phyloP scores from a whole-genome alignment of 495 filamentous ascomycete genomes.

The Xylaria nigripes region DNA sequence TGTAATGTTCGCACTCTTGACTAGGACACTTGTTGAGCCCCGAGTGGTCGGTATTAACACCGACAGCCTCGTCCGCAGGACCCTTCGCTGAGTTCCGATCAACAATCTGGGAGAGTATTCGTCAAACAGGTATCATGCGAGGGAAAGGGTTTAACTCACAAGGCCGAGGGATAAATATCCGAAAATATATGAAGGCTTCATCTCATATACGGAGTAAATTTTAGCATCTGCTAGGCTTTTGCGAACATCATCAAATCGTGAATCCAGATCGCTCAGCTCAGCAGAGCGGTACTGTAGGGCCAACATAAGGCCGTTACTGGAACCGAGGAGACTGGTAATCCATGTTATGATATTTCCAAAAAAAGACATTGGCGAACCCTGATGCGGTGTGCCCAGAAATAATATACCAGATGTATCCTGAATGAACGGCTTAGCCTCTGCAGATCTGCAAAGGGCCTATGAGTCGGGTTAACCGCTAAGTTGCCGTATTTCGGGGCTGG shows the following conservation, averaged over 20 bases:
- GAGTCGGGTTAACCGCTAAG: not conserved
- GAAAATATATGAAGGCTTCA: constrained; percentile 5
- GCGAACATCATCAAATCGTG: not conserved
- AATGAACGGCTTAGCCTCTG: not conserved
- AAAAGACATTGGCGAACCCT: constrained; percentile 2
- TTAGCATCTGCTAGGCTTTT: not conserved
- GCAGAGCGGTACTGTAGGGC: not conserved
- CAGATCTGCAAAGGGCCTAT: constrained; percentile 1
- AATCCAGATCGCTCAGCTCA: not conserved
- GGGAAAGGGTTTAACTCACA: not conserved
- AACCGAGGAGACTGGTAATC: constrained; percentile 8
- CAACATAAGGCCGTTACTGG: constrained; percentile 2
- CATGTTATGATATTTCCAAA: not conserved
- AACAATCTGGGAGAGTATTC: too few relatives aligned
- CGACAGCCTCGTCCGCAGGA: not conserved
- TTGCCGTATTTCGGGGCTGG: not conserved
- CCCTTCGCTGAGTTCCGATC: not conserved
- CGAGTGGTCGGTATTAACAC: not conserved
- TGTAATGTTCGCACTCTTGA: not conserved
- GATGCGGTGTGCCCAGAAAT: constrained; percentile 9
- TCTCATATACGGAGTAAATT: not conserved
- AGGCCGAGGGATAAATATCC: constrained; percentile 1
- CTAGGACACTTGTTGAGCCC: not conserved
- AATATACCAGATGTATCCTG: constrained; percentile 4
- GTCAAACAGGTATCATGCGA: too few relatives aligned